Conservation (phyloP, 2,329 filamentous ascomycete genomes). For the Aspergillus quadrilineatus region DNA sequence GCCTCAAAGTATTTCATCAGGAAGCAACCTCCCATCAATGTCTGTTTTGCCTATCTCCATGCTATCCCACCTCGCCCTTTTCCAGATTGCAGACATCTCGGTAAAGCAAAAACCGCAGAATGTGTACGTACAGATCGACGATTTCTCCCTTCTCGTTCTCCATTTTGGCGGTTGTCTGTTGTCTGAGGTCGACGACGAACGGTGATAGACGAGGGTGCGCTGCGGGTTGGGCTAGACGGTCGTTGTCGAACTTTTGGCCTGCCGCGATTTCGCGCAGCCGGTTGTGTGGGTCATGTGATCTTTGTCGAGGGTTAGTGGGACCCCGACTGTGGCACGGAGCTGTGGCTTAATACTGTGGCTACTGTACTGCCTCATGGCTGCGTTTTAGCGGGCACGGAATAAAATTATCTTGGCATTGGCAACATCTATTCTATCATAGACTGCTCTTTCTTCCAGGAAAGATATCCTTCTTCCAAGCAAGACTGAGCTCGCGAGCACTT, state of each 20-base stretch:
- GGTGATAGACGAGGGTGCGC: conserved; percentile 21
- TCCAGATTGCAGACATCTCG: not conserved
- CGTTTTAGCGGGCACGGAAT: too few species aligned
- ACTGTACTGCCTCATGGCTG: too few species aligned
- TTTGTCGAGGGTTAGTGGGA: conserved; percentile 40
- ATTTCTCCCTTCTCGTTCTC: conserved; percentile 99
- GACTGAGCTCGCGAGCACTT: conserved; percentile 56
- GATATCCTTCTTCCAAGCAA: conserved; percentile 51
- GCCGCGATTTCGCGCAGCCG: conserved; percentile 27
- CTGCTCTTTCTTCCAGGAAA: conserved; percentile 38
- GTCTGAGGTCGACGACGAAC: conserved; percentile 36
- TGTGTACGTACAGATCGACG: conserved; percentile 83
- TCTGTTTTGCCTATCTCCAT: not conserved
- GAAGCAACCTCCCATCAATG: not conserved
- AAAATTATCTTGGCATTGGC: too few species aligned
- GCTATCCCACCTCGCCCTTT: not conserved
- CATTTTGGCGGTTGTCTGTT: conserved; percentile 66
- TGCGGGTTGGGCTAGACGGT: conserved; percentile 30
- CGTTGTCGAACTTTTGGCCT: conserved; percentile 29
- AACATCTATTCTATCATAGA: conserved; percentile 22
- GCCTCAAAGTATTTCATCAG: not conserved
- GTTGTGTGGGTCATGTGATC: conserved; percentile 46
- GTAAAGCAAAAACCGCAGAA: conserved; percentile 14
- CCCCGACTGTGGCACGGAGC: not conserved
- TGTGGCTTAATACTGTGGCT: conserved; percentile 1